Evolutionary conservation across 257 asterid species (phyloP).

Genomic region (Henckelia pumila): DNA sequence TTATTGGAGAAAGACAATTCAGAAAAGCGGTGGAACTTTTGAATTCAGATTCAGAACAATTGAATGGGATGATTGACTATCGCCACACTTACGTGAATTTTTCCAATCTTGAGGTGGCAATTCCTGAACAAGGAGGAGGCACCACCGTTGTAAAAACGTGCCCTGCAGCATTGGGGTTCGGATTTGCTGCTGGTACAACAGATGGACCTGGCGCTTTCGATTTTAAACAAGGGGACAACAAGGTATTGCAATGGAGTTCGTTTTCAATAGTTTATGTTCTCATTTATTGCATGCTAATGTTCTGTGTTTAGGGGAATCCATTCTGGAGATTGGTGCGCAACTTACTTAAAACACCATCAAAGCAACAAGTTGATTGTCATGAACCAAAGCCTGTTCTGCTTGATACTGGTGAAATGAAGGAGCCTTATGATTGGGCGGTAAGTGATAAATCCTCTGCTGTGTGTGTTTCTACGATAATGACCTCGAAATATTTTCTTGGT

Average conservation of each 20-base stretch:
- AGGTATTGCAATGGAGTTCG: slow-evolving; percentile 40
- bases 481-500: slow-evolving; percentile 17
- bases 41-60: slow-evolving; percentile 62
- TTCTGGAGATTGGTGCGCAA: slow-evolving; percentile 92
- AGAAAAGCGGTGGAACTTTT: slow-evolving; percentile 78
- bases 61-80: slow-evolving; percentile 75
- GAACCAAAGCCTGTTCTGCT: slow-evolving; percentile 91
- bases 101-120: slow-evolving; percentile 70
- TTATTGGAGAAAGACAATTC: slow-evolving; percentile 91
- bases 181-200: slow-evolving; percentile 99
- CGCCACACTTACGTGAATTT: slow-evolving; percentile 78
- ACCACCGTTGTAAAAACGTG: slow-evolving; percentile 68
- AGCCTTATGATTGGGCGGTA: slow-evolving; percentile 98
- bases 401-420: slow-evolving; percentile 96
- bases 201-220: slow-evolving; percentile 99
- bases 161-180: slow-evolving; percentile 99
- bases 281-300: slow-evolving; percentile 10
- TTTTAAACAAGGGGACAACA: slow-evolving; percentile 90
- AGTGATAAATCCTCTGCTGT: slow-evolving; percentile 37
- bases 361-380: slow-evolving; percentile 82
- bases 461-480: slow-evolving; percentile 4
- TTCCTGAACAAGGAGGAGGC: slow-evolving; percentile 59
- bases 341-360: slow-evolving; percentile 66
- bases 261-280: slow-evolving; percentile 12
- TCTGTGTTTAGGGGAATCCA: slow-evolving; percentile 68